These are phyloP conservation scores for Suillus subalutaceus DNA, from an alignment of 768 basidiomycete species.

Conservation along the genomic window DNA sequence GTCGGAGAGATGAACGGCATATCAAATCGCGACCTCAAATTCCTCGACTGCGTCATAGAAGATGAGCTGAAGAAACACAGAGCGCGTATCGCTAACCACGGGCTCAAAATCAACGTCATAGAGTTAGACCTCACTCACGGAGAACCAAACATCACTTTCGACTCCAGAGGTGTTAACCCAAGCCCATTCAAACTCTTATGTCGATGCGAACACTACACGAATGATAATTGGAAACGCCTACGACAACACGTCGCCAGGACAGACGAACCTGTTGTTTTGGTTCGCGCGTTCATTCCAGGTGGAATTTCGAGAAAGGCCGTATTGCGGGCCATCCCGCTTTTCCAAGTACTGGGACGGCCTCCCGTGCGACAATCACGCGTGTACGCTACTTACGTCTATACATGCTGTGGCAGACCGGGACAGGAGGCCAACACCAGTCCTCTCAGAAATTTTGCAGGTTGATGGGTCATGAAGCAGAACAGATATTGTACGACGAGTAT, in stretches of 20 bases:
- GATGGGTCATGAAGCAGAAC: not conserved
- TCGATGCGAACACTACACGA: conserved; percentile 24
- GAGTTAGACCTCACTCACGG: conserved; percentile 28
- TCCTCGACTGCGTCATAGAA: conserved; percentile 30
- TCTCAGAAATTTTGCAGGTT: not conserved
- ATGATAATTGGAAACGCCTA: conserved; percentile 28
- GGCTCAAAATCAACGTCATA: conserved; percentile 25
- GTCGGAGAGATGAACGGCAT: conserved; percentile 28
- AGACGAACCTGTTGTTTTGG: conserved; percentile 22
- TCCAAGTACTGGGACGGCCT: conserved; percentile 14
- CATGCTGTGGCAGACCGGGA: conserved; percentile 16
- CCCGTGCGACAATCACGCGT: conserved; percentile 1
- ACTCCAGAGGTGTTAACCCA: conserved; percentile 21
- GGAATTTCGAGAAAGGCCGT: conserved; percentile 31
- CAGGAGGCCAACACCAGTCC: conserved; percentile 4
- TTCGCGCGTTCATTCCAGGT: conserved; percentile 31
- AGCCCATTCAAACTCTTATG: conserved; percentile 31
- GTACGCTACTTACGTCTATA: conserved; percentile 27
- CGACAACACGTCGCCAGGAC: conserved; percentile 19
- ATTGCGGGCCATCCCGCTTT: conserved; percentile 29
- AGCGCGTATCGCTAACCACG: conserved; percentile 13
- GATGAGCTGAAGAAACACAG: conserved; percentile 26
- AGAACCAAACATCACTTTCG: conserved; percentile 19
- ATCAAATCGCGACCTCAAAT: conserved; percentile 27
- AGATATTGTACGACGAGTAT: not conserved